Evolutionary conservation across 2,329 filamentous ascomycete genomes (phyloP).

Genomic region (Coniochaeta pulveracea): DNA sequence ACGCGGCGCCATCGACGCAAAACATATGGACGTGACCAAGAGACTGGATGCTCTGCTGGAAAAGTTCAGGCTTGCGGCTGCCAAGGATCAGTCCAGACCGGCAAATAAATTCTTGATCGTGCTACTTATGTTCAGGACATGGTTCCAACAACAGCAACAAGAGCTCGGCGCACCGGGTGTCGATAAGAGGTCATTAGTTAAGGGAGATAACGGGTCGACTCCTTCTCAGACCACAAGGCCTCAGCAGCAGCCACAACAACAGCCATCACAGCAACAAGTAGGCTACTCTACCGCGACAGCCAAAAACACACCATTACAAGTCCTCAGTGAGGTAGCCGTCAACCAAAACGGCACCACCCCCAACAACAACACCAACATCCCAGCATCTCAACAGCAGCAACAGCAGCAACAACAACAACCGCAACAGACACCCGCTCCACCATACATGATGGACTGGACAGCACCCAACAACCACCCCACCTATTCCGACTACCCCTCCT

Average conservation of each 20-base stretch:
- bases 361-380: slow-evolving; percentile 1
- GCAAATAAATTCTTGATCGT: slow-evolving; percentile 62
- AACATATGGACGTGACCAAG: slow-evolving; percentile 51
- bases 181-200: slow-evolving; percentile 18
- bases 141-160: slow-evolving; percentile 47
- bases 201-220: slow-evolving; percentile 1
- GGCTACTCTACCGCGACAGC: slow-evolving; percentile 15
- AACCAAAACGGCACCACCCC: slow-evolving; percentile 17
- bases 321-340: slow-evolving; percentile 46
- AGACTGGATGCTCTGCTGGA: slow-evolving; percentile 62
- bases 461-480: not conserved
- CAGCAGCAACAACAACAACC: slow-evolving; percentile 8
- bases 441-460: not conserved
- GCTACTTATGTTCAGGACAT: slow-evolving; percentile 56
- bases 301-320: slow-evolving; percentile 43
- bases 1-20: slow-evolving; percentile 56
- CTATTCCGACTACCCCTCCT: no score
- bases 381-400: slow-evolving; percentile 5
- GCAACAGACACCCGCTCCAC: not conserved
- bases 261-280: slow-evolving; percentile 14
- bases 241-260: slow-evolving; percentile 10
- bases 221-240: slow-evolving; percentile 1
- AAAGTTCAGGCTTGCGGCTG: slow-evolving; percentile 53
- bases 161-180: not conserved
- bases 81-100: slow-evolving; percentile 51